Evolutionary conservation across 805 yeast genomes (phyloP).

Genomic region (Saccharomycopsis oosterbeekiorum): DNA sequence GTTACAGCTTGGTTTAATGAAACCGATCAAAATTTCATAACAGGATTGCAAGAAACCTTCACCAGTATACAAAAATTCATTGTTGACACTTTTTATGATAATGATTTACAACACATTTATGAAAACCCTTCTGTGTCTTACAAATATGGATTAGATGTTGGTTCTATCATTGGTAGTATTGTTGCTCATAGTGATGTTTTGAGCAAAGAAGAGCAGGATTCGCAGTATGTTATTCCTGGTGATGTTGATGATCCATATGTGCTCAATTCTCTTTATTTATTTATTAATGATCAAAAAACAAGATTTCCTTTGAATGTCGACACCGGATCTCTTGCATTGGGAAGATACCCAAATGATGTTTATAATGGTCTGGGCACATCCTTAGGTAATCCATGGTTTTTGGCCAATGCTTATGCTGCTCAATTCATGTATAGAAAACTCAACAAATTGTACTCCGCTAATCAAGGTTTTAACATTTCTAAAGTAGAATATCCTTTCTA

Average conservation of each 20-base stretch:
- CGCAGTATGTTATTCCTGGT: conserved; percentile 41
- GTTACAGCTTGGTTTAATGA: conserved; percentile 23
- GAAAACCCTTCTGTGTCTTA: conserved; percentile 14
- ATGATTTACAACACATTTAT: conserved; percentile 7
- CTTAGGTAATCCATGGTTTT: conserved; percentile 79
- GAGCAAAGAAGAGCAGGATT: conserved; percentile 23
- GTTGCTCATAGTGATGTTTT: conserved; percentile 35
- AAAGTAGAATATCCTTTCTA: conserved; percentile 27
- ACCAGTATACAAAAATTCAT: conserved; percentile 9
- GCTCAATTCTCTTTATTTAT: conserved; percentile 50
- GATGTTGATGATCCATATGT: conserved; percentile 48
- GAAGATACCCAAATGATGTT: conserved; percentile 70
- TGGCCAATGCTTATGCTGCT: conserved; percentile 60
- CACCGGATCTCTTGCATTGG: conserved; percentile 37
- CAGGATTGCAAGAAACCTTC: background rate
- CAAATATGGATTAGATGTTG: conserved; percentile 73
- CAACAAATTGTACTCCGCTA: conserved; percentile 30
- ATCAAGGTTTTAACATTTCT: conserved; percentile 36
- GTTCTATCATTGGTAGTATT: conserved; percentile 41
- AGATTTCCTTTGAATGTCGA: conserved; percentile 70
- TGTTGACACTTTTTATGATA: conserved; percentile 8
- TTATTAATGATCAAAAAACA: conserved; percentile 58
- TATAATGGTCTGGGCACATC: conserved; percentile 55
- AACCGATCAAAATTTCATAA: conserved; percentile 20
- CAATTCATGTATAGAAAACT: conserved; percentile 51